Percentiles rank a stretch among this genome's conserved stretches.
phyloP scores from a whole-genome alignment of 1,139 yeast species.

The Diutina sp. region DNA sequence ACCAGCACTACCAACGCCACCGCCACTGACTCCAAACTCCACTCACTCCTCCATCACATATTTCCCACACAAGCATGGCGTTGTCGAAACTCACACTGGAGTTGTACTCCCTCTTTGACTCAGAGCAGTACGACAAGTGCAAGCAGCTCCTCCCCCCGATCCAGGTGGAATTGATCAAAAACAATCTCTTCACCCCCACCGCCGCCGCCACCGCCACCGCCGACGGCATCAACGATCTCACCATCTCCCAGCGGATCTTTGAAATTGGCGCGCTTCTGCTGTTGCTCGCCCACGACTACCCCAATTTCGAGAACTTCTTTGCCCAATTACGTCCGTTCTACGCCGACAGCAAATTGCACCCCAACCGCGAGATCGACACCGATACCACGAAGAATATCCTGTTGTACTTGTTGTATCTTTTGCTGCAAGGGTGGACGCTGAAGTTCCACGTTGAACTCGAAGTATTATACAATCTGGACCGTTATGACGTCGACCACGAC shows the following conservation, averaged over 20 bases:
- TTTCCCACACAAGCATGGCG: too few relatives aligned
- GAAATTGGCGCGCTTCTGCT: slow-evolving; percentile 81
- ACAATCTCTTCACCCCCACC: slow-evolving; percentile 66
- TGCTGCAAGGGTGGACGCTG: slow-evolving; percentile 76
- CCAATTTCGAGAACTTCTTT: slow-evolving; percentile 56
- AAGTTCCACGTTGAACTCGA: slow-evolving; percentile 87
- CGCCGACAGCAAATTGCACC: slow-evolving; percentile 30
- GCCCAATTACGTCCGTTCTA: slow-evolving; percentile 75
- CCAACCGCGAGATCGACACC: slow-evolving; percentile 36
- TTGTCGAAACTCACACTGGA: slow-evolving; percentile 48
- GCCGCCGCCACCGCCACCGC: slow-evolving; percentile 20
- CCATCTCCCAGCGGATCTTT: slow-evolving; percentile 66
- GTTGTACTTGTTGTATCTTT: slow-evolving; percentile 58
- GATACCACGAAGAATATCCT: slow-evolving; percentile 65
- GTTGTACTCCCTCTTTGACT: slow-evolving; percentile 49
- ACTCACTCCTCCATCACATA: background rate
- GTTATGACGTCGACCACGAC: slow-evolving; percentile 32
- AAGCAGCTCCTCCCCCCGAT: slow-evolving; percentile 52
- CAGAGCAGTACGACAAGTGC: slow-evolving; percentile 49
- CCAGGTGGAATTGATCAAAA: slow-evolving; percentile 68
- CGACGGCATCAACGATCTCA: slow-evolving; percentile 50
- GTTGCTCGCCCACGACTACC: slow-evolving; percentile 50
- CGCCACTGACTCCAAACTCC: background rate
- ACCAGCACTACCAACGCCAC: background rate
- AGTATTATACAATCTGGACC: slow-evolving; percentile 40